Conservation (phyloP, 305 asterid species). For the Ruellia speciosa region DNA sequence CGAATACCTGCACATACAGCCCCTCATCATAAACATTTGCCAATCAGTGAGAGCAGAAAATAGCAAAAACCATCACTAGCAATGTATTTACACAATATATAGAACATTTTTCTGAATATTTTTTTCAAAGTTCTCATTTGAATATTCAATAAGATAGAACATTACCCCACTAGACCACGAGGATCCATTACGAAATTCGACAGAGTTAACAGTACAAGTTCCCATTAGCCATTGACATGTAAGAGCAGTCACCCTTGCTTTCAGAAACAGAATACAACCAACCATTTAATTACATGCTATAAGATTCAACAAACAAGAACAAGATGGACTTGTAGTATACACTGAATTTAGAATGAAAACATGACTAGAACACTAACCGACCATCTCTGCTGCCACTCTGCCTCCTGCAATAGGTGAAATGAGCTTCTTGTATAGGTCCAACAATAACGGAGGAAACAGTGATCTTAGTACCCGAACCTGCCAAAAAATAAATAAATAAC, state of each 20-base stretch:
- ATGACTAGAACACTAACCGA: slow-evolving; percentile 47
- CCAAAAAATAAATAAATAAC: slow-evolving; percentile 6
- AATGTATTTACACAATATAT: neutral
- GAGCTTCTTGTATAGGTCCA: slow-evolving; percentile 58
- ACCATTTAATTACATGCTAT: slow-evolving; percentile 1
- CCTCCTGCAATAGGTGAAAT: slow-evolving; percentile 67
- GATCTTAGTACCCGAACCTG: slow-evolving; percentile 60
- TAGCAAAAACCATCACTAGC: too few relatives aligned
- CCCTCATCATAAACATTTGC: neutral
- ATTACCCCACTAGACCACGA: slow-evolving; percentile 69
- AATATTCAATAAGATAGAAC: slow-evolving; percentile 8
- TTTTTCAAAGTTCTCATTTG: too few relatives aligned
- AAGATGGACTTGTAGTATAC: neutral
- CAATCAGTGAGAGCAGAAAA: neutral
- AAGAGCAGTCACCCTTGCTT: slow-evolving; percentile 85
- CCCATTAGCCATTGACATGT: slow-evolving; percentile 94
- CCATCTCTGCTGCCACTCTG: slow-evolving; percentile 67
- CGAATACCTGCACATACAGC: slow-evolving; percentile 44
- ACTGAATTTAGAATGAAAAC: neutral
- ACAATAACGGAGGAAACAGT: slow-evolving; percentile 54
- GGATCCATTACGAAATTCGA: slow-evolving; percentile 51
- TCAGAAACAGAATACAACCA: slow-evolving; percentile 22
- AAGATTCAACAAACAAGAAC: neutral
- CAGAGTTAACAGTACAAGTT: slow-evolving; percentile 56
- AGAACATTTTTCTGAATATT: too few relatives aligned